Base-by-base conservation (phyloP, 176 grass and related monocot genomes). In the Miscanthus lutarioriparius region DNA sequence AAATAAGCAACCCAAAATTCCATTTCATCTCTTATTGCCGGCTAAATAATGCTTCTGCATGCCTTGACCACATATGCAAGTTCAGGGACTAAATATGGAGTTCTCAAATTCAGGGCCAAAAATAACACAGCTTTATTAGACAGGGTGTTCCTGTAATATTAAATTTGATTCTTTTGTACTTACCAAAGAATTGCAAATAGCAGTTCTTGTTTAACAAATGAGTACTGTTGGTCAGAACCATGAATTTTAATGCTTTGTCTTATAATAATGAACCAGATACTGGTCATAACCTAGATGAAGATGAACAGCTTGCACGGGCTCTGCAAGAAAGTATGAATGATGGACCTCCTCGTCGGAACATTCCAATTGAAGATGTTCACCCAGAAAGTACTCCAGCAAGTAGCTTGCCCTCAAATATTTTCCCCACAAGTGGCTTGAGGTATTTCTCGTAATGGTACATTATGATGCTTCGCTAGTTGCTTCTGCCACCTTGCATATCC, bases 291-390 rank as follows among this genome's bases (percentile, higher is more conserved):
- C 72, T 92, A 51, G 87, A 88, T 63, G 92, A 97, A 87, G 94
- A 97, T 87, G 94, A 94, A 87, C 84, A 90, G 67, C 70, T 97
- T 87, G 92, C 92, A 86, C 81, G 87, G 43, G 94, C 94, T 82
- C 66, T 97, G 54, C 92, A 97, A 80, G 90, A 94, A 89, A 97
- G 92, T 91, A 53, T 94, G 89, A 89, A 97, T 72, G 68, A 77
- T 72, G 92, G 90, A 71, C 81, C 84, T 89, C 83, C 76, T 85
- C 77, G 30, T 84, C 74, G 56, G 59, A 85, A 86, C 64, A 77
- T 84, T 74, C 86, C 88, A 22, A 48, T 16, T 45, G 73, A 85
- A 33, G 88, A 85, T 77, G 72, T 56, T 82, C 72, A 33, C 32
- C 37, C 78, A 64, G 78, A 86, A 76, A 91, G 76, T 87, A 32